A percentile compares a stretch with the other conserved stretches of the same genome.
Evolutionary conservation across 2,329 filamentous ascomycete genomes (phyloP).

Genomic region (Phyllosticta ampelicida): DNA sequence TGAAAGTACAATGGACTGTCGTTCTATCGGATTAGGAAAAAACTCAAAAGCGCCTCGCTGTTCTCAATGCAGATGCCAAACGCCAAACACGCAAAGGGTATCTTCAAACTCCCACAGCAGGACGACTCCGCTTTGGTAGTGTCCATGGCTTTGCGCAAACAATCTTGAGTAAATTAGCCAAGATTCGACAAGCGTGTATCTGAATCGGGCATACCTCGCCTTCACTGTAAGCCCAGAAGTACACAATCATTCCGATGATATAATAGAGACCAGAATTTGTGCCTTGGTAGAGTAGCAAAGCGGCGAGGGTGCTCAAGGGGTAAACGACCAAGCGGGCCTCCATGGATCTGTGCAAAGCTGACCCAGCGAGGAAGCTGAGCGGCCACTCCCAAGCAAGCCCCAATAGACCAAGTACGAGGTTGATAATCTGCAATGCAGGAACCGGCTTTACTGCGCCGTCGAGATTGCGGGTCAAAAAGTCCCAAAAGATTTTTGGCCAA

Average conservation of each 20-base stretch:
- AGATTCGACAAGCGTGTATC: slow-evolving; percentile 9
- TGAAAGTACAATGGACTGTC: neutral
- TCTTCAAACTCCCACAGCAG: neutral
- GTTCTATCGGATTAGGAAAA: neutral
- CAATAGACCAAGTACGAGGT: slow-evolving; percentile 68
- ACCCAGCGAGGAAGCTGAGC: slow-evolving; percentile 61
- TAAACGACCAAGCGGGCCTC: slow-evolving; percentile 75
- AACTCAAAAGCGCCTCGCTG: neutral
- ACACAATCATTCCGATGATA: slow-evolving; percentile 69
- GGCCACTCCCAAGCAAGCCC: slow-evolving; percentile 90
- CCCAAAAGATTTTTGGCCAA: slow-evolving; percentile 99
- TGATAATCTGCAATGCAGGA: slow-evolving; percentile 83
- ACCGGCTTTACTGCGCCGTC: slow-evolving; percentile 76
- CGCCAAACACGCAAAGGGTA: neutral
- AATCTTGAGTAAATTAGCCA: slow-evolving; percentile 21
- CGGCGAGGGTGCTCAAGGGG: slow-evolving; percentile 64
- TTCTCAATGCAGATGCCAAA: neutral
- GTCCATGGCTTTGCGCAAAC: slow-evolving; percentile 42
- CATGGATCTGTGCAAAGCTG: slow-evolving; percentile 69
- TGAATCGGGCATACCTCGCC: slow-evolving; percentile 63
- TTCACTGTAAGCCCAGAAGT: slow-evolving; percentile 96
- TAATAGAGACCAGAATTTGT: slow-evolving; percentile 93
- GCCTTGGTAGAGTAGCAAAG: slow-evolving; percentile 76
- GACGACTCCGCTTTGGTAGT: slow-evolving; percentile 31
- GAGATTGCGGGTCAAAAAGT: slow-evolving; percentile 85